Conservation (phyloP, 768 basidiomycete genomes). For the Leucosporidium yakuticum region DNA sequence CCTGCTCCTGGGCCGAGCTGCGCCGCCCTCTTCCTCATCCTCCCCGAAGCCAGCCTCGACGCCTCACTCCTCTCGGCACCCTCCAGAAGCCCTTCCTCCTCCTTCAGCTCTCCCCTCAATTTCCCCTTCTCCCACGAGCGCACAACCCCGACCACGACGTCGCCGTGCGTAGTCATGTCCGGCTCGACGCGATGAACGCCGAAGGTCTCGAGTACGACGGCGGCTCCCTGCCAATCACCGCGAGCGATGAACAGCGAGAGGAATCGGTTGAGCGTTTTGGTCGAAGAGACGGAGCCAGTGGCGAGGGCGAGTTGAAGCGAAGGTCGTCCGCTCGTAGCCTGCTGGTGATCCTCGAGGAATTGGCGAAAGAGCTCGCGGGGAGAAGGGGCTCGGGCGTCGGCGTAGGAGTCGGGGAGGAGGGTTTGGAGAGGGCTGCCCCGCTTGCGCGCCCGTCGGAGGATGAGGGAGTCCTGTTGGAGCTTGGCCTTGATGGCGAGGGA, state of each 20-base stretch:
- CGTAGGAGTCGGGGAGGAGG: too few relatives aligned
- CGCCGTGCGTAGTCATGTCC: constrained; percentile 15
- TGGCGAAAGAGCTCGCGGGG: constrained; percentile 12
- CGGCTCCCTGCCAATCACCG: constrained; percentile 7
- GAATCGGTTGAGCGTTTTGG: too few relatives aligned
- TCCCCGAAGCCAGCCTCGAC: background rate
- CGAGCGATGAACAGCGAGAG: too few relatives aligned
- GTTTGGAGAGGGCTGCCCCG: too few relatives aligned
- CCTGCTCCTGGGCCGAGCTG: background rate
- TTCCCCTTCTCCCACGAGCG: too few relatives aligned
- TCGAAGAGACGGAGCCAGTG: too few relatives aligned
- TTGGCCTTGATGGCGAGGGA: too few relatives aligned
- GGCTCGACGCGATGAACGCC: constrained; percentile 23
- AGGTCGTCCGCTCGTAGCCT: constrained; percentile 5
- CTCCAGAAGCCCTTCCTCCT: too few relatives aligned
- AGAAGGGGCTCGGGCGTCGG: constrained; percentile 1
- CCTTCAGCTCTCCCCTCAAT: too few relatives aligned
- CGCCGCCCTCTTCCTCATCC: background rate
- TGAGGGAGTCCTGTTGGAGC: too few relatives aligned
- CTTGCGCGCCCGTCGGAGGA: too few relatives aligned
- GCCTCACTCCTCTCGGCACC: constrained; percentile 10
- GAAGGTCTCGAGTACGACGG: constrained; percentile 28
- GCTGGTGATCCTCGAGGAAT: constrained; percentile 5
- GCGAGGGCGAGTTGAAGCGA: constrained; percentile 1
- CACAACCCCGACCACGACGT: constrained; percentile 23